Conservation (phyloP, 306 rosid genomes). For the Alnus glutinosa region DNA sequence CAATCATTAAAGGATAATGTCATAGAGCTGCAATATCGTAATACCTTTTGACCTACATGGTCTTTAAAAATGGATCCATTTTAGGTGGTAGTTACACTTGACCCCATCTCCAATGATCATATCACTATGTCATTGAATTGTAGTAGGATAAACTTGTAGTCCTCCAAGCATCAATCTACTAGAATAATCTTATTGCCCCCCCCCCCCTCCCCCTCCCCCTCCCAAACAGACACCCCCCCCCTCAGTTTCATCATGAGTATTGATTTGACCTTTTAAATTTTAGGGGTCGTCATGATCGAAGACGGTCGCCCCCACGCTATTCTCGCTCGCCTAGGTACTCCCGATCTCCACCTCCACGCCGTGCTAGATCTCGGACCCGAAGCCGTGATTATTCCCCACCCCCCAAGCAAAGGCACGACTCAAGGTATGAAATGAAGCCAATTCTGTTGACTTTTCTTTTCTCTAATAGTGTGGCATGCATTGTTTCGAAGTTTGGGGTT, state of each 20-base stretch:
- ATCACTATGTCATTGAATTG: background rate
- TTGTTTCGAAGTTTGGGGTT: background rate
- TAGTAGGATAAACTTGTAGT: background rate
- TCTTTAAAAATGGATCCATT: no score
- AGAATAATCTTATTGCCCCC: conserved; percentile 9
- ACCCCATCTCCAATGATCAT: background rate
- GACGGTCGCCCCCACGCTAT: conserved; percentile 84
- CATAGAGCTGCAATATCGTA: background rate
- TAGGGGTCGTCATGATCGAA: conserved; percentile 67
- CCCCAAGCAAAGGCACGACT: conserved; percentile 66
- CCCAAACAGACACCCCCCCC: no score
- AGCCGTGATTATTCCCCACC: conserved; percentile 73
- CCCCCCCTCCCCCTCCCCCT: no score
- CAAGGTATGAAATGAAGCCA: conserved; percentile 53
- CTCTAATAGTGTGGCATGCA: background rate
- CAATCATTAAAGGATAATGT: background rate
- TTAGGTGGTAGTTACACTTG: background rate
- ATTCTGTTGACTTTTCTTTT: background rate
- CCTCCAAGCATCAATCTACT: background rate
- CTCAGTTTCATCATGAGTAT: background rate
- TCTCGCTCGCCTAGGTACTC: conserved; percentile 73
- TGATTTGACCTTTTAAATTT: conserved; percentile 4
- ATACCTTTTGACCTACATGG: background rate
- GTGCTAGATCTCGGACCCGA: conserved; percentile 64
- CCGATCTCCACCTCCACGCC: conserved; percentile 77